phyloP scores from a whole-genome alignment of 495 filamentous ascomycete species.

The Aspergillus haitiensis region DNA sequence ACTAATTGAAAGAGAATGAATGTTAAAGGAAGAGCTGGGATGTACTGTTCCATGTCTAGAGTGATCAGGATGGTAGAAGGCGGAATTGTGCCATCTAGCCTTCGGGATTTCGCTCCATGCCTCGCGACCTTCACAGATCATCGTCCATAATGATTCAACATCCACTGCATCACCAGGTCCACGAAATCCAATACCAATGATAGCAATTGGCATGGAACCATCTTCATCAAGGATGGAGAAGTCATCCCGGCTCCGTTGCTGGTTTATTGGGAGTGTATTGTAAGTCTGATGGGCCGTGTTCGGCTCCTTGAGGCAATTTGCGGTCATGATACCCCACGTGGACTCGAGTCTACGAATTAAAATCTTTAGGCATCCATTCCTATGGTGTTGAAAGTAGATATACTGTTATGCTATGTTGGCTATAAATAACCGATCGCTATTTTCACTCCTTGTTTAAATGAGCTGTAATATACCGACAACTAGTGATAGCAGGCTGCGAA shows the following conservation, averaged over 20 bases:
- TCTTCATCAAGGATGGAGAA: slow-evolving; percentile 17
- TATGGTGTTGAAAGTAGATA: neutral
- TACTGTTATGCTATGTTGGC: neutral
- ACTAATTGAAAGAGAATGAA: neutral
- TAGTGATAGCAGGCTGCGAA: too few species aligned
- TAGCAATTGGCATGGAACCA: slow-evolving; percentile 54
- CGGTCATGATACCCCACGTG: slow-evolving; percentile 1
- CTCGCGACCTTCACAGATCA: slow-evolving; percentile 50
- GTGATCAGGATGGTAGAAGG: slow-evolving; percentile 57
- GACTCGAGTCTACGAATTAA: too few species aligned
- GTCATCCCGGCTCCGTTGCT: slow-evolving; percentile 1
- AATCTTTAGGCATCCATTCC: too few species aligned
- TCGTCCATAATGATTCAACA: slow-evolving; percentile 56
- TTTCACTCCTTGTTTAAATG: neutral
- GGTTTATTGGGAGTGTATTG: neutral
- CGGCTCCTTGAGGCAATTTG: neutral
- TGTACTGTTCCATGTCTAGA: slow-evolving; percentile 28
- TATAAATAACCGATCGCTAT: slow-evolving; percentile 2
- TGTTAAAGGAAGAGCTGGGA: neutral
- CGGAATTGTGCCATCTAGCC: slow-evolving; percentile 51
- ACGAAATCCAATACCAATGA: slow-evolving; percentile 62
- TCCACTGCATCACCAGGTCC: slow-evolving; percentile 55
- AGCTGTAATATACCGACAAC: neutral
- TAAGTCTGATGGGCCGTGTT: neutral
- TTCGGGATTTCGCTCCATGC: slow-evolving; percentile 52